These are phyloP conservation scores for Albugo candida DNA, from an alignment of 352 stramenopile genomes.

Conservation along the genomic window DNA sequence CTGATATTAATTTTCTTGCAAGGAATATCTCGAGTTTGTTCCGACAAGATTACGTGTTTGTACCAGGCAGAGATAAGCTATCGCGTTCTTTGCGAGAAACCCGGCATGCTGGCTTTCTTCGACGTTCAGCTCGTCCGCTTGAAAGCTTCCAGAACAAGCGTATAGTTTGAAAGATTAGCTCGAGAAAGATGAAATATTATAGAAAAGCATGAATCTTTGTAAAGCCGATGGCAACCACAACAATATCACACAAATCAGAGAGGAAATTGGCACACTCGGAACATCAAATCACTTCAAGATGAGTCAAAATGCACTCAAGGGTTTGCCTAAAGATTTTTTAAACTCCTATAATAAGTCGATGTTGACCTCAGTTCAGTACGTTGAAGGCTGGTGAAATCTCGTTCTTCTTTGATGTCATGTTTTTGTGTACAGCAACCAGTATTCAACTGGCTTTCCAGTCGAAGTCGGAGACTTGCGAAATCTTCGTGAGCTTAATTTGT, in stretches of 20 bases:
- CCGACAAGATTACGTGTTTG: neutral
- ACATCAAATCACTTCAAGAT: constrained; percentile 44
- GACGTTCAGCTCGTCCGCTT: constrained; percentile 27
- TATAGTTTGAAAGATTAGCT: constrained; percentile 61
- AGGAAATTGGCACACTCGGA: constrained; percentile 28
- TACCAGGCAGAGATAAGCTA: constrained; percentile 28
- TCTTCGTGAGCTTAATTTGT: constrained; percentile 42
- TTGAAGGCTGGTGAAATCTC: neutral
- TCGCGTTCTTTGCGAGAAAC: constrained; percentile 38
- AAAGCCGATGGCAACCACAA: constrained; percentile 74
- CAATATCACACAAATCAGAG: constrained; percentile 25
- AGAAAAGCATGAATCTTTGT: constrained; percentile 60
- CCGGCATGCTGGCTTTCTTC: constrained; percentile 34
- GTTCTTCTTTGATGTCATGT: neutral
- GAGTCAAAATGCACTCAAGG: constrained; percentile 37
- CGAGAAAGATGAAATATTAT: constrained; percentile 72
- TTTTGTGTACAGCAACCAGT: constrained; percentile 26
- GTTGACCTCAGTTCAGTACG: constrained; percentile 63
- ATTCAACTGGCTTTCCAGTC: constrained; percentile 30
- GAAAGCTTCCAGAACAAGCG: constrained; percentile 36
- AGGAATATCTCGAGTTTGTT: too few relatives aligned
- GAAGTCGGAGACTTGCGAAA: constrained; percentile 21
- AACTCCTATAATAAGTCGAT: constrained; percentile 30
- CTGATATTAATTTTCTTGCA: too few relatives aligned
- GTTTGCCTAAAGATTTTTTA: constrained; percentile 41